Evolutionary conservation across 116 monocot species (phyloP), one percentile per base, ranked within the genome.

Genomic region (Dioscorea cayenensis): DNA sequence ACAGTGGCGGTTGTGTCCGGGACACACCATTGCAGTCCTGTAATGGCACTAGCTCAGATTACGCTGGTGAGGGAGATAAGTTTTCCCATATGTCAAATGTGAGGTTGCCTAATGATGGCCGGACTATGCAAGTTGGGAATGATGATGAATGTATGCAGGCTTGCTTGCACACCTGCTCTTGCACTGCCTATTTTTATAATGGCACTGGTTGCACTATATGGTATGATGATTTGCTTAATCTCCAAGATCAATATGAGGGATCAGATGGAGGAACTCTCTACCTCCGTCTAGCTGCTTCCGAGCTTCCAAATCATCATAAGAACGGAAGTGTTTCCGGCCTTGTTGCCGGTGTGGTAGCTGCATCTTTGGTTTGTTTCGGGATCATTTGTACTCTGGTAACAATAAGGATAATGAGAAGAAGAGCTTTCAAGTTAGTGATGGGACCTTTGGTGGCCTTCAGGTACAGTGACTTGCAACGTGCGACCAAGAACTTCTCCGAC

Each of bases 401-500:
- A 32, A 32, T 32, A 32, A 32, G 32, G 32, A 2, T 2, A 32
- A 32, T 1, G 32, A 32, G 32, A 32, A 32, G 32, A 32, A 32
- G 32, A 32, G 32, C 32, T 32, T 32, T 32, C 32, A 32, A 32
- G 32, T 32, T 32, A 32, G 32, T 43, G 43, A 43, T 43, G 43
- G 43, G 43, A 43, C 2, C 2, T 3, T 32, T 32, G 43, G 7
- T 43, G 43, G 7, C 6, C 1, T 43, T 43, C 43, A 6, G 43
- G 12, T 43, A 43, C 43, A 43, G 43, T 1, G 43, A 43, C 11
- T 9, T 43, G 43, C 3, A 43, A 12, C 51, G 61, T 16, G 69
- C 60, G 22, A 88, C 84, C 5, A 84, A 68, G 36, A 76, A 82
- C 70, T 43, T 43, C 43, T 43, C 43, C 3, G 43, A 43, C 43